phyloP scores from a whole-genome alignment of 2,329 filamentous ascomycete genomes.

The Tothia fuscella region DNA sequence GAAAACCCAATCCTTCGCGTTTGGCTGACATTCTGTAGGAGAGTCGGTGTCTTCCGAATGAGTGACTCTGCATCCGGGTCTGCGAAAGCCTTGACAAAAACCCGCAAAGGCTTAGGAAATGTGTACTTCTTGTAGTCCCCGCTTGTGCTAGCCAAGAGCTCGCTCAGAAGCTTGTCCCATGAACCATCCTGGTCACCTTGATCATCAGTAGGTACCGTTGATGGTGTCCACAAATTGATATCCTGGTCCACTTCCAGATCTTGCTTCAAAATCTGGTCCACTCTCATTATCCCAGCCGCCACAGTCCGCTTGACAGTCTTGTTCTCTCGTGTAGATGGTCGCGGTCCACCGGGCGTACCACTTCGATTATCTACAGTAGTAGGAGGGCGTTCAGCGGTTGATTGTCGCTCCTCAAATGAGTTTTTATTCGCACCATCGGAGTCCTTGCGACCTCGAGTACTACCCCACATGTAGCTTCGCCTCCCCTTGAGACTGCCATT shows the following conservation, averaged over 20 bases:
- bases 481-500: constrained; percentile 29
- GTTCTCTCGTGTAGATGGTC: constrained; percentile 21
- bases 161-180: constrained; percentile 61
- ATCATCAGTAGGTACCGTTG: constrained; percentile 29
- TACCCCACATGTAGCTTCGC: constrained; percentile 54
- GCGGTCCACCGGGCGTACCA: neutral
- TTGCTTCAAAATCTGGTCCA: constrained; percentile 64
- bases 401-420: constrained; percentile 14
- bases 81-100: constrained; percentile 68
- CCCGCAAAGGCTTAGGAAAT: constrained; percentile 62
- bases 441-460: constrained; percentile 40
- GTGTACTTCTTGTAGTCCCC: constrained; percentile 63
- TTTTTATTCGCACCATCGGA: constrained; percentile 17
- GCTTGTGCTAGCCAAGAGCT: constrained; percentile 61
- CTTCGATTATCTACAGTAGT: constrained; percentile 6
- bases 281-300: constrained; percentile 64
- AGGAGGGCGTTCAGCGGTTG: constrained; percentile 16
- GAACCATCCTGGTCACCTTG: constrained; percentile 51
- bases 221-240: constrained; percentile 64
- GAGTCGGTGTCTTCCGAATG: constrained; percentile 75
- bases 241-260: constrained; percentile 62
- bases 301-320: constrained; percentile 54
- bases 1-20: constrained; percentile 90
- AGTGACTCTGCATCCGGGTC: constrained; percentile 66
- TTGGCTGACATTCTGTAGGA: constrained; percentile 68